A percentile compares a stretch with the other conserved stretches of the same genome.
These are phyloP conservation scores for Pythium insidiosum DNA, from an alignment of 352 stramenopile genomes.

Conservation along the genomic window DNA sequence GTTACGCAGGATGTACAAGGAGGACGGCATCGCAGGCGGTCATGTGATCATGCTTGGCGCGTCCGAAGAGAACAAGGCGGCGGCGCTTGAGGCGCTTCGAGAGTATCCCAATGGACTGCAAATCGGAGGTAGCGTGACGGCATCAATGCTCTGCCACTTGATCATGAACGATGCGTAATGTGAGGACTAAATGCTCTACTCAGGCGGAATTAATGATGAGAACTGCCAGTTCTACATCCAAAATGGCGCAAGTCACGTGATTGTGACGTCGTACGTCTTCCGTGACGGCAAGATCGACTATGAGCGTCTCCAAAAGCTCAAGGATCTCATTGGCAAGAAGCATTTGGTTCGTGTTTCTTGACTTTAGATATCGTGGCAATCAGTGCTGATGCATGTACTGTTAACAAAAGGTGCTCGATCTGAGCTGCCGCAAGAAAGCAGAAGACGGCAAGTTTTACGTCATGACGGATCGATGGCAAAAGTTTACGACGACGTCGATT, in stretches of 20 bases:
- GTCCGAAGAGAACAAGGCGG: slow-evolving; percentile 86
- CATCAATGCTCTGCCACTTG: too few species aligned
- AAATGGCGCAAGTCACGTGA: slow-evolving; percentile 95
- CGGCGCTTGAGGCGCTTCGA: slow-evolving; percentile 76
- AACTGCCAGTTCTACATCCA: slow-evolving; percentile 94
- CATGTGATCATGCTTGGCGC: slow-evolving; percentile 98
- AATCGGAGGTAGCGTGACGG: slow-evolving; percentile 95
- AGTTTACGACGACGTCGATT: slow-evolving; percentile 91
- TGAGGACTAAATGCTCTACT: too few species aligned
- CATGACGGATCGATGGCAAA: slow-evolving; percentile 97
- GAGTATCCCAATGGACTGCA: slow-evolving; percentile 92
- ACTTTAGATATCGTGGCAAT: too few species aligned
- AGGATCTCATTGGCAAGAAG: slow-evolving; percentile 66
- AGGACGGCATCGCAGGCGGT: slow-evolving; percentile 86
- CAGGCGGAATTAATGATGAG: slow-evolving; percentile 86
- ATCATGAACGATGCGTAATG: too few species aligned
- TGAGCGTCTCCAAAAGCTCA: slow-evolving; percentile 56
- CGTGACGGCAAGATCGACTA: slow-evolving; percentile 88
- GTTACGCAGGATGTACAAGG: slow-evolving; percentile 83
- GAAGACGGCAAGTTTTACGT: slow-evolving; percentile 90
- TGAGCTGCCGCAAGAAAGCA: slow-evolving; percentile 91
- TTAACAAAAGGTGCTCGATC: slow-evolving; percentile 87
- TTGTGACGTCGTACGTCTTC: slow-evolving; percentile 98
- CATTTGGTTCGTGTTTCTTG: slow-evolving; percentile 30
- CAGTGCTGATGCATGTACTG: too few species aligned